These are phyloP conservation scores for Pulveroboletus frians DNA, from an alignment of 768 basidiomycete genomes.

Conservation along the genomic window DNA sequence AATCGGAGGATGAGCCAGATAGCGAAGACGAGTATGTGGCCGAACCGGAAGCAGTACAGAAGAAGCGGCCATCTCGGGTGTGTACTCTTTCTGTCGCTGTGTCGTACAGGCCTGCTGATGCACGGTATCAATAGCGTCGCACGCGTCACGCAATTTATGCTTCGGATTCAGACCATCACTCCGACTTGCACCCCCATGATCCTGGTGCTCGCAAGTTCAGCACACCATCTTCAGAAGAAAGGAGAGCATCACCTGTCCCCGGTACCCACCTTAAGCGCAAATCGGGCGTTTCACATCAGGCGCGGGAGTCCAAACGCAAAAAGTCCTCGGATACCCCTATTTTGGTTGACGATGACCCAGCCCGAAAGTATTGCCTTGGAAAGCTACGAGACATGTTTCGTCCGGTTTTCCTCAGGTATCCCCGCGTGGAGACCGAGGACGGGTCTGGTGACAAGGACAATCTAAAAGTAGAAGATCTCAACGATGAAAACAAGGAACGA, in stretches of 20 bases:
- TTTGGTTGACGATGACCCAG: conserved; percentile 57
- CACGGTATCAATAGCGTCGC: conserved; percentile 36
- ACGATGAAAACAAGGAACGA: conserved; percentile 53
- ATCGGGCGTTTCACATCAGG: conserved; percentile 33
- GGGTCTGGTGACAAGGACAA: conserved; percentile 31
- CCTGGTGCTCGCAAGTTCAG: conserved; percentile 13
- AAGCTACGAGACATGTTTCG: conserved; percentile 70
- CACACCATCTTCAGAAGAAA: conserved; percentile 17
- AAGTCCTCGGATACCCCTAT: conserved; percentile 38
- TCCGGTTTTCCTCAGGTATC: conserved; percentile 69
- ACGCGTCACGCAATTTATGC: conserved; percentile 36
- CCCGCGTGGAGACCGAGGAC: conserved; percentile 41
- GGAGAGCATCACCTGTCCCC: conserved; percentile 18
- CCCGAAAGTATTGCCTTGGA: conserved; percentile 72
- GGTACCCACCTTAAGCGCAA: conserved; percentile 49
- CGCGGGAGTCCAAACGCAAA: conserved; percentile 44
- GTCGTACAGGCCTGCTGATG: conserved; percentile 11
- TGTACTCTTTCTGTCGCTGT: conserved; percentile 21
- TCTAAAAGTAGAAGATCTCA: conserved; percentile 50
- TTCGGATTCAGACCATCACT: conserved; percentile 39
- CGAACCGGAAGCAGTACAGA: conserved; percentile 34
- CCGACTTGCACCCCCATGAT: conserved; percentile 28
- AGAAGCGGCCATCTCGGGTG: conserved; percentile 40
- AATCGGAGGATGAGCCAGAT: conserved; percentile 45
- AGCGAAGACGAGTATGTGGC: conserved; percentile 74